Percentiles rank a stretch among this genome's conserved stretches.
These are phyloP conservation scores for Colletotrichum sp. DNA, from an alignment of 2,329 filamentous ascomycete genomes.

Conservation along the genomic window DNA sequence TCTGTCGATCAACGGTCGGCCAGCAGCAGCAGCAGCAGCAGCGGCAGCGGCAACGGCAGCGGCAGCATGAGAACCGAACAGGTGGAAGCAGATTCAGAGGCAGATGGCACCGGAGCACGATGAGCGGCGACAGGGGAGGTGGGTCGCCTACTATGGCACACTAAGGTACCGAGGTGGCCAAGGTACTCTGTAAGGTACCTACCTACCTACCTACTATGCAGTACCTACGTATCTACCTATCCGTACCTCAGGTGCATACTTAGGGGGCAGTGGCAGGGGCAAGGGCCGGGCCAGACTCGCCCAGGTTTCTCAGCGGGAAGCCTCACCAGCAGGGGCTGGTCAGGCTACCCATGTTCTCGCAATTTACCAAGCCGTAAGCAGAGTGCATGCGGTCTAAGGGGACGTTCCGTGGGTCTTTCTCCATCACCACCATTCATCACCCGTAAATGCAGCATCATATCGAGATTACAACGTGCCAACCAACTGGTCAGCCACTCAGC, in stretches of 20 bases:
- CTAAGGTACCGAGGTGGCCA: too few species aligned
- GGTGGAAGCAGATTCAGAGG: background rate
- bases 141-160: background rate
- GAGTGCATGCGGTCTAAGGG: background rate
- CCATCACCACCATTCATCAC: background rate
- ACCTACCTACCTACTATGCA: too few species aligned
- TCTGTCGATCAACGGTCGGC: conserved; percentile 15
- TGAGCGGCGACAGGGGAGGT: background rate
- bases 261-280: background rate
- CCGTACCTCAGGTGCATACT: too few species aligned
- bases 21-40: background rate
- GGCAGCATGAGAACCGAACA: background rate
- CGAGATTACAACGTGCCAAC: conserved; percentile 14
- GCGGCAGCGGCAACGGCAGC: background rate
- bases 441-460: conserved; percentile 3
- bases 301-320: background rate
- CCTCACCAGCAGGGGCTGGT: background rate
- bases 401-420: background rate
- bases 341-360: background rate
- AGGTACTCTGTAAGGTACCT: too few species aligned
- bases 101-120: background rate
- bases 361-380: background rate
- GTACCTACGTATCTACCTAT: too few species aligned
- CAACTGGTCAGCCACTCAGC: background rate
- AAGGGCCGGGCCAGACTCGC: background rate